Percentiles rank a stretch among this genome's conserved stretches.
These are phyloP conservation scores for Penicillium simplicissimum DNA, from an alignment of 495 filamentous ascomycete genomes.

Conservation along the genomic window DNA sequence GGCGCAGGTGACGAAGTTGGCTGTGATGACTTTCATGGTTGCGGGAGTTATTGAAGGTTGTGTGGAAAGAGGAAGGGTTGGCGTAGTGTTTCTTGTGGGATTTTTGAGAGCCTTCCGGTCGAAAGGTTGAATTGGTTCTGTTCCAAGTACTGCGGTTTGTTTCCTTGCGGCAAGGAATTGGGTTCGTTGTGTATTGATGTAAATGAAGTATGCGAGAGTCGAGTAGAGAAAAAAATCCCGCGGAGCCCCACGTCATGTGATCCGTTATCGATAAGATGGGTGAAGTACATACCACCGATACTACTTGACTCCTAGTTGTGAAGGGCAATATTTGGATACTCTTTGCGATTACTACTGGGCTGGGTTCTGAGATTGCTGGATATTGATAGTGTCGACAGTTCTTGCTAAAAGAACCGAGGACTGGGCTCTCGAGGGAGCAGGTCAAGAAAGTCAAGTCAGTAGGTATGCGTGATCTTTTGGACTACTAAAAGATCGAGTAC, in stretches of 20 bases:
- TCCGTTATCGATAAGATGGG: conserved; percentile 16
- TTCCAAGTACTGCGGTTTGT: too few relatives aligned
- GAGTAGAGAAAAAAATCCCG: conserved; percentile 12
- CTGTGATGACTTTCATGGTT: conserved; percentile 97
- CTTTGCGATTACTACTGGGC: background rate
- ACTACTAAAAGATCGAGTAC: background rate
- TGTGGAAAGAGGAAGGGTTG: background rate
- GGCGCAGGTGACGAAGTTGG: conserved; percentile 96
- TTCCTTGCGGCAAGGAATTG: too few relatives aligned
- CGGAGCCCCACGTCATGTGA: conserved; percentile 16
- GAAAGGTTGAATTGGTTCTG: background rate
- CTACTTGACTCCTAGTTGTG: background rate
- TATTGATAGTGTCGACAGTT: background rate
- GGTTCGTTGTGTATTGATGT: background rate
- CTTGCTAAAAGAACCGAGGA: background rate
- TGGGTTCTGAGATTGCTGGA: background rate
- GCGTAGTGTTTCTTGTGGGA: background rate
- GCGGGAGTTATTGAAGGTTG: too few relatives aligned
- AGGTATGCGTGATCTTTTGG: background rate
- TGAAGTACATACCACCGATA: background rate
- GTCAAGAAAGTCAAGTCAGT: background rate
- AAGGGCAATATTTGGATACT: background rate
- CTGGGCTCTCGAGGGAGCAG: background rate
- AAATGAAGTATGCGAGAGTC: background rate
- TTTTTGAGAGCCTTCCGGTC: background rate